Conservation (phyloP, 352 stramenopile genomes). For the Elongisporangium prolatum region DNA sequence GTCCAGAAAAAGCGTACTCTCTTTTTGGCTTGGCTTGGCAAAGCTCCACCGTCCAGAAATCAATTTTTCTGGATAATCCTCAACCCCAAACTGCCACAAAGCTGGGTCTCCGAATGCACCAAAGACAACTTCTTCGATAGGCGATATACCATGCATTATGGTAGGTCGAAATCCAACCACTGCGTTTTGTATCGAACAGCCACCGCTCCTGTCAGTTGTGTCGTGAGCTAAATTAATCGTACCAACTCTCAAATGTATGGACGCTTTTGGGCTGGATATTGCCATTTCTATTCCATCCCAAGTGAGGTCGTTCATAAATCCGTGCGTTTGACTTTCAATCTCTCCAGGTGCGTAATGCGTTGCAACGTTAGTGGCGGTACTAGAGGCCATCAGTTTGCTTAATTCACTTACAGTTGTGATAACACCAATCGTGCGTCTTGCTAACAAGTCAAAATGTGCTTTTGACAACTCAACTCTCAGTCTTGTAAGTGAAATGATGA, state of each 20-base stretch:
- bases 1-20: conserved; percentile 59
- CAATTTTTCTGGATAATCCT: conserved; percentile 71
- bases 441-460: neutral
- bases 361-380: neutral
- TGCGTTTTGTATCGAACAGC: conserved; percentile 57
- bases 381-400: neutral
- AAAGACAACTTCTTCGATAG: conserved; percentile 62
- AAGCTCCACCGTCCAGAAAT: conserved; percentile 54
- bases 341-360: neutral
- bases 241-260: conserved; percentile 58
- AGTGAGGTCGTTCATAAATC: neutral
- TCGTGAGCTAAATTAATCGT: conserved; percentile 30
- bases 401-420: neutral
- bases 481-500: conserved; percentile 22
- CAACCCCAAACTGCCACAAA: conserved; percentile 63
- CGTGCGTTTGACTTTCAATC: neutral
- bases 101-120: conserved; percentile 57
- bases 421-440: neutral
- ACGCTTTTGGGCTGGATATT: conserved; percentile 18
- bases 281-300: conserved; percentile 59
- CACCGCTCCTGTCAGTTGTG: conserved; percentile 15
- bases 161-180: conserved; percentile 35
- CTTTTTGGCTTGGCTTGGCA: conserved; percentile 10
- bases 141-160: neutral
- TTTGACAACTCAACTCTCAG: conserved; percentile 26